Percentiles rank a stretch among this genome's conserved stretches.
Evolutionary conservation across 1,139 yeast species (phyloP).

Genomic region (Taphrina betulina): DNA sequence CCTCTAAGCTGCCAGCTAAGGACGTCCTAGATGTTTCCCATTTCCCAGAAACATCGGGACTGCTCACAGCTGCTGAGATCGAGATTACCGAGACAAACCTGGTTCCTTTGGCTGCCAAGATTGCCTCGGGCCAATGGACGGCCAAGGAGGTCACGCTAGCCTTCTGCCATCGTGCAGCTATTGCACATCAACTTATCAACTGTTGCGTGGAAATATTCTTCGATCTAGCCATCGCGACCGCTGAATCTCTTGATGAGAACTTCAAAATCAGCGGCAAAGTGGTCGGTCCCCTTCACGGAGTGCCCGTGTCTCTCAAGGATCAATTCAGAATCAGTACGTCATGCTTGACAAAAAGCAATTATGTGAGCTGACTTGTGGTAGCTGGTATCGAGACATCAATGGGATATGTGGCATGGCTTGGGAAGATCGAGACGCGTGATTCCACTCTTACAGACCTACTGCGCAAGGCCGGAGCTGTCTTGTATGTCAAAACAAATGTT

Average conservation of each 20-base stretch:
- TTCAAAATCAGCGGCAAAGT: constrained; percentile 55
- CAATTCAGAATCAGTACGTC: constrained; percentile 54
- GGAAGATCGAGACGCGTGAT: constrained; percentile 42
- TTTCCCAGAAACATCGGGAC: constrained; percentile 37
- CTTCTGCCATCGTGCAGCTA: constrained; percentile 57
- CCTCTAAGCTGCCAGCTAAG: constrained; percentile 27
- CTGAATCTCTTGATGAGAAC: constrained; percentile 56
- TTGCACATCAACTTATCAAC: constrained; percentile 56
- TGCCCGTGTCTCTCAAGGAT: constrained; percentile 76
- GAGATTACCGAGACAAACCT: constrained; percentile 42
- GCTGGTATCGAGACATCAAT: constrained; percentile 46
- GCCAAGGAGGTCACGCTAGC: constrained; percentile 53
- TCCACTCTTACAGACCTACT: constrained; percentile 43
- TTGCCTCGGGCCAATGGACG: constrained; percentile 49
- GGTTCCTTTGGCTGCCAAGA: constrained; percentile 45
- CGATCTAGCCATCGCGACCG: constrained; percentile 57
- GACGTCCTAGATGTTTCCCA: constrained; percentile 34
- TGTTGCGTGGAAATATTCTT: constrained; percentile 61
- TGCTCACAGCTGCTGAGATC: constrained; percentile 39
- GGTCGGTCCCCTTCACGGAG: constrained; percentile 73
- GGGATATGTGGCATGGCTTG: constrained; percentile 48
- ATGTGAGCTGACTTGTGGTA: too few species aligned
- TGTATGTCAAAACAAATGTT: constrained; percentile 56
- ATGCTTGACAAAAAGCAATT: too few species aligned
- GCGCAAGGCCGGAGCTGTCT: constrained; percentile 60